Evolutionary conservation across 176 grass and related monocot species (phyloP), one percentile per base, ranked within the genome.

Genomic region (Avena insularis): DNA sequence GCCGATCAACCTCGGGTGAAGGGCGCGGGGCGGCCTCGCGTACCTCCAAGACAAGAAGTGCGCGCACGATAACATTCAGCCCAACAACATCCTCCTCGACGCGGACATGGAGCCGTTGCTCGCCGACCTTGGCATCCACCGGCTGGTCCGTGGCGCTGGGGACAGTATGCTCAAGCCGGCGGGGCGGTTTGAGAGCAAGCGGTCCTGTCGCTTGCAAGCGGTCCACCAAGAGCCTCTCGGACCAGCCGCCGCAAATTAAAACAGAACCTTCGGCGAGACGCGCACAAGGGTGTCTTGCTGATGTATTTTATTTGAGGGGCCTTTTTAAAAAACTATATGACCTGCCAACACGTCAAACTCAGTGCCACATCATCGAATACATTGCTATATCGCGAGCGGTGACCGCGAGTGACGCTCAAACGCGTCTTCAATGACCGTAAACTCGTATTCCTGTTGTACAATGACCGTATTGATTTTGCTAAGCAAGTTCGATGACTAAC

Each of bases 81-180:
- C 95, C 1, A 98, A 86, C 83, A 98, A 98, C 87, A 86, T 98
- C 49, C 86, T 98, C 25, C 89, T 95, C 4, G 86, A 91, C 43
- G 86, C 79, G 1, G 88, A 95, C 72, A 91, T 95, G 88, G 93
- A 98, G 81, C 93, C 95, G 56, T 54, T 92, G 57, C 70, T 98
- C 19, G 89, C 89, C 47, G 95, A 98, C 88, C 89, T 98, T n/a
- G 95, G 95, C 57, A 71, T 98, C 11, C 85, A 93, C 54, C 89
- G 89, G 33, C 78, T 98, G 57, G 25, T 93, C 21, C 60, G 63
- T 6, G 43, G 73, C 13, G 81, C 17, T 6, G 48, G 17, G 48
- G 80, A 79, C 84, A 46, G 43, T 49, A 46, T 21, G 58, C 40
- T n/a, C 25, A 84, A 23, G 67, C 69, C 54, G 58, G 86, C 86